Conservation (phyloP, 2,329 filamentous ascomycete species). For the Fusarium sambucinum region DNA sequence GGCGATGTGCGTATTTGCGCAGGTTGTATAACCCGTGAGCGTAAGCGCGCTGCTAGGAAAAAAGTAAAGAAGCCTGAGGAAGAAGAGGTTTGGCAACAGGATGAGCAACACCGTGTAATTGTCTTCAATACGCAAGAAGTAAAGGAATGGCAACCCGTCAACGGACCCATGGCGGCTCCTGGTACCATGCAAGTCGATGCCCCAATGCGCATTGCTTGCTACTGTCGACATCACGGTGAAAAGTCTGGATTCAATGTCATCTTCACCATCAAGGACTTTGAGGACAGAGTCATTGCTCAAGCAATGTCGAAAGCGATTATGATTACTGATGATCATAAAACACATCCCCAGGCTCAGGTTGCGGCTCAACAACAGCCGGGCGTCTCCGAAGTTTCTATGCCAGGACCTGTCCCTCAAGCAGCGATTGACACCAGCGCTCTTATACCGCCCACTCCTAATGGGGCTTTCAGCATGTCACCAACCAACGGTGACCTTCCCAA, state of each 20-base stretch:
- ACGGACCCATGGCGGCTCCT: constrained; percentile 63
- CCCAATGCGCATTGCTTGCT: constrained; percentile 96
- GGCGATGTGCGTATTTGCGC: constrained; percentile 93
- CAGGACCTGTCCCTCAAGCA: constrained; percentile 38
- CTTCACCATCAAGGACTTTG: constrained; percentile 89
- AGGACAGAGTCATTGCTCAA: constrained; percentile 83
- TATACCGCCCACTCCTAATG: constrained; percentile 52
- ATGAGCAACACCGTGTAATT: constrained; percentile 84
- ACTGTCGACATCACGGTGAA: constrained; percentile 94
- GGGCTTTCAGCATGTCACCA: constrained; percentile 67
- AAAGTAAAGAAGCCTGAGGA: constrained; percentile 95
- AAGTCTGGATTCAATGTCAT: constrained; percentile 94
- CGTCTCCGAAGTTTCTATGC: constrained; percentile 45
- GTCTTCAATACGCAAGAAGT: constrained; percentile 93
- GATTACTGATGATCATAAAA: constrained; percentile 99
- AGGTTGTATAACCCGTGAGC: constrained; percentile 91
- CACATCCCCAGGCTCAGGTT: constrained; percentile 62
- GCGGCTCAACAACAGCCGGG: constrained; percentile 45
- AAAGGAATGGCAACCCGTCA: constrained; percentile 81
- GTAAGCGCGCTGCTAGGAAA: constrained; percentile 90
- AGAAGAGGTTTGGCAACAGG: constrained; percentile 85
- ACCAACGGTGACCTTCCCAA: constrained; percentile 73
- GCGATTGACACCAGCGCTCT: constrained; percentile 50
- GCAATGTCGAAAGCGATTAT: constrained; percentile 89
- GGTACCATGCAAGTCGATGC: constrained; percentile 82